phyloP scores from a whole-genome alignment of 139 green algal species.

The Asterochloris erici region DNA sequence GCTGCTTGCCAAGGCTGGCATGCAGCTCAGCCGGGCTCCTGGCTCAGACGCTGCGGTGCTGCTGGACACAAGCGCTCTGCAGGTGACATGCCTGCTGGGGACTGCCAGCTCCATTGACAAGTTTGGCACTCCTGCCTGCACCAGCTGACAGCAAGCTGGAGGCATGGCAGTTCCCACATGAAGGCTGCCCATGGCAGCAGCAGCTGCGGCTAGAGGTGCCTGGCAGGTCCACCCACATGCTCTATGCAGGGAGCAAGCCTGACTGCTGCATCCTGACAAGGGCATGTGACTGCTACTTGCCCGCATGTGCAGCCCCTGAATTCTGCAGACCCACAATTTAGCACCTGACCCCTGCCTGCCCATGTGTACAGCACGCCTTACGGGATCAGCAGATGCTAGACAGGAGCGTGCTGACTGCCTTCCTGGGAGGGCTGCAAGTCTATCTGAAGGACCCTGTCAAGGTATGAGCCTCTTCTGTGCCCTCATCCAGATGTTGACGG shows the following conservation, averaged over 20 bases:
- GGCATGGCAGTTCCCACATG: too few relatives aligned
- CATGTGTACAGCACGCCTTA: constrained; percentile 40
- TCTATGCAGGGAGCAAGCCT: too few relatives aligned
- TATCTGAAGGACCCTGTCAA: constrained; percentile 50
- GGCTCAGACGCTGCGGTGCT: constrained; percentile 1
- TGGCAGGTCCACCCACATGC: too few relatives aligned
- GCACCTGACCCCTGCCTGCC: constrained; percentile 13
- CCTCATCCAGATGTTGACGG: not conserved
- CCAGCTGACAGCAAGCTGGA: too few relatives aligned
- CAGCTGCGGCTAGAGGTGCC: too few relatives aligned
- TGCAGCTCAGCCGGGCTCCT: constrained; percentile 33
- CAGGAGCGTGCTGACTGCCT: constrained; percentile 33
- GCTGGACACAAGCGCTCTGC: constrained; percentile 6
- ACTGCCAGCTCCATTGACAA: too few relatives aligned
- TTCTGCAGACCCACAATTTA: not conserved
- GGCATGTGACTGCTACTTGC: too few relatives aligned
- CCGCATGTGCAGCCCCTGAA: too few relatives aligned
- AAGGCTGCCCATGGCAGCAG: too few relatives aligned
- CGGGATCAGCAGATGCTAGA: constrained; percentile 47
- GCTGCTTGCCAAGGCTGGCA: constrained; percentile 32
- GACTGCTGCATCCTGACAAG: too few relatives aligned
- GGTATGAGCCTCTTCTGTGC: constrained; percentile 9
- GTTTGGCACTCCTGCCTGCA: too few relatives aligned
- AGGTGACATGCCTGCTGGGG: not conserved
- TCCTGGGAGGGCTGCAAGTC: constrained; percentile 45